Evolutionary conservation across 192 early-diverging fungal species (phyloP), one percentile per base, ranked within the genome.

Genomic region (Phlyctochytrium planicorne): DNA sequence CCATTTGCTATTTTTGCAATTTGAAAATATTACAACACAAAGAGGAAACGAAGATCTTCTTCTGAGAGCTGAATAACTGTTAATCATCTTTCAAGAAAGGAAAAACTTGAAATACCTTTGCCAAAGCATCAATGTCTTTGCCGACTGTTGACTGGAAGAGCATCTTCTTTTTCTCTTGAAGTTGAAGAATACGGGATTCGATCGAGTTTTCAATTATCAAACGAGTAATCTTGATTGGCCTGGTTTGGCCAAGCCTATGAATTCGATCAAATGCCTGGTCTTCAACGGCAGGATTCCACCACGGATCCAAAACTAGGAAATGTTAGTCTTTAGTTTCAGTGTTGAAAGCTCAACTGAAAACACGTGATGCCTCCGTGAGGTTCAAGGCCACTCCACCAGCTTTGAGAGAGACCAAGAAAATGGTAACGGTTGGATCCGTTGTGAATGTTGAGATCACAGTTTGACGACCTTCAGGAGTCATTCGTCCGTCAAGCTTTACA

Each of bases 191-290:
- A 34, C 93, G 82, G 23, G 35, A 86, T 69, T 97, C 95, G 67
- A 97, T 95, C 35, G 89, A 91, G 79, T 97, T 94, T 64, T 94
- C 92, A 64, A 97, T 92, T 65, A 97, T 91, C 60, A 97, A 36
- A 16, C 91, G 78, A 0, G 91, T 93, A 59, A 94, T 91, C 57
- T 90, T 86, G 72, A 97, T 93, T 0, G 95, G 95, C 29, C 95
- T 84, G 65, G 87, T 81, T 69, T 97, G 95, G 16, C 95, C 95
- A 69, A 97, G 83, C 3, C 93, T 84, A 72, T 95, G 95, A 67
- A 97, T 94, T 27, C 95, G 93, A 65, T 95, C 95, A 88, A 95
- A 93, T 10, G 95, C 95, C 75, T 97, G 93, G 35, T 84, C 82
- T 57, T 78, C 80, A 24, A 71, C 34, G 47, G 27, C 84, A 3